phyloP scores from a whole-genome alignment of 129 eudicot species.

The Centrapalus pauciflorus region DNA sequence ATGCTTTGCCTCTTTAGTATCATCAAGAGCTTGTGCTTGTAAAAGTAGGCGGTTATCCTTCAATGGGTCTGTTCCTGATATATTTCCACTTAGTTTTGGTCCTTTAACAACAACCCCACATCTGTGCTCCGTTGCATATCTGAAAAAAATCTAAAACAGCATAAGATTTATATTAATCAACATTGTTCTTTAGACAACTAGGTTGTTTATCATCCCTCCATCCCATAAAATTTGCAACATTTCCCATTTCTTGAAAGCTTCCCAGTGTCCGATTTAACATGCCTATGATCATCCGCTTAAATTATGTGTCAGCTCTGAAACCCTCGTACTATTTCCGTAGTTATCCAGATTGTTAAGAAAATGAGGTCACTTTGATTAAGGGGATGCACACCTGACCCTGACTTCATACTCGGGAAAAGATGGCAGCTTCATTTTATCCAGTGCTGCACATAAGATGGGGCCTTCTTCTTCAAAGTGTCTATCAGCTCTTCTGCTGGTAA shows the following conservation, averaged over 20 bases:
- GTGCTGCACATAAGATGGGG: conserved; percentile 88
- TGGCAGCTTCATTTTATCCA: conserved; percentile 89
- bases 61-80: conserved; percentile 96
- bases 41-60: conserved; percentile 87
- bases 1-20: conserved; percentile 84
- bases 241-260: background rate
- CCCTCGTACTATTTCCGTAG: background rate
- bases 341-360: background rate
- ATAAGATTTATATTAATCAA: background rate
- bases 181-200: background rate
- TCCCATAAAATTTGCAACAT: background rate
- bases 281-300: background rate
- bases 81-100: conserved; percentile 88
- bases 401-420: conserved; percentile 84
- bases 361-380: background rate
- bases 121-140: conserved; percentile 99
- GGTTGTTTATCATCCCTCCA: background rate
- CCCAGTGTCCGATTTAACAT: background rate
- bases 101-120: conserved; percentile 98
- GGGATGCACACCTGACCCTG: conserved; percentile 74
- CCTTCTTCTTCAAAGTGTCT: conserved; percentile 99
- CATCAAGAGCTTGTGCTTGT: conserved; percentile 78
- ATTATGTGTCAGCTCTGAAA: background rate
- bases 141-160: conserved; percentile 25
- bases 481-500: conserved; percentile 89